These are phyloP conservation scores for Fusarium heterosporum DNA, from an alignment of 2,329 filamentous ascomycete species.

Conservation along the genomic window DNA sequence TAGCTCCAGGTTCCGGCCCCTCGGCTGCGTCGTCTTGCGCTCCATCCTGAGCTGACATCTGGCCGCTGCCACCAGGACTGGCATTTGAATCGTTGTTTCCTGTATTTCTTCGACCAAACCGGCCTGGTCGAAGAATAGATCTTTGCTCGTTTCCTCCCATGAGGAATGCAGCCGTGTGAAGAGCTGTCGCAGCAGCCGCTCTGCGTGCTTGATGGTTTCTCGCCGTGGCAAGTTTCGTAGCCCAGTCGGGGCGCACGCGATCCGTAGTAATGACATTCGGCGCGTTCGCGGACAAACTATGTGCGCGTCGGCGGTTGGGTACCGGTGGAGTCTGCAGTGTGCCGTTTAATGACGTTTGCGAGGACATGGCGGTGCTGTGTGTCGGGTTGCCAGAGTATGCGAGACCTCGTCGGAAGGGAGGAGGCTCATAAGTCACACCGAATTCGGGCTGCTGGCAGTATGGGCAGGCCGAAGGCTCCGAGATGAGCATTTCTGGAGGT, in stretches of 20 bases:
- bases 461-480: conserved; percentile 90
- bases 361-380: conserved; percentile 81
- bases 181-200: conserved; percentile 90
- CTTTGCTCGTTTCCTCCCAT: conserved; percentile 74
- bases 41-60: conserved; percentile 39
- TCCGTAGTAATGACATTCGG: conserved; percentile 93
- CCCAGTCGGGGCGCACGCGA: conserved; percentile 92
- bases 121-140: conserved; percentile 58
- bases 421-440: conserved; percentile 92
- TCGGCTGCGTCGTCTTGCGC: conserved; percentile 35
- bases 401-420: conserved; percentile 87
- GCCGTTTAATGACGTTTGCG: conserved; percentile 81
- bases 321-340: conserved; percentile 55
- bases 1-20: conserved; percentile 41
- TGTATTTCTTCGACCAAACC: conserved; percentile 69
- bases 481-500: conserved; percentile 77
- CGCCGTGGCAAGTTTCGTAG: conserved; percentile 86
- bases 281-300: conserved; percentile 81
- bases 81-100: conserved; percentile 52
- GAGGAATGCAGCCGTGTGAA: conserved; percentile 94
- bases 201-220: conserved; percentile 86
- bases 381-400: conserved; percentile 65
- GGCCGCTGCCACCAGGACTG: conserved; percentile 47
- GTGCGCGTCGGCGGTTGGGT: conserved; percentile 60
- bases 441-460: conserved; percentile 97